Evolutionary conservation across 2,329 filamentous ascomycete genomes (phyloP), one percentile per base, ranked within the genome.

Genomic region (Paracorniculantispora psalliotae): DNA sequence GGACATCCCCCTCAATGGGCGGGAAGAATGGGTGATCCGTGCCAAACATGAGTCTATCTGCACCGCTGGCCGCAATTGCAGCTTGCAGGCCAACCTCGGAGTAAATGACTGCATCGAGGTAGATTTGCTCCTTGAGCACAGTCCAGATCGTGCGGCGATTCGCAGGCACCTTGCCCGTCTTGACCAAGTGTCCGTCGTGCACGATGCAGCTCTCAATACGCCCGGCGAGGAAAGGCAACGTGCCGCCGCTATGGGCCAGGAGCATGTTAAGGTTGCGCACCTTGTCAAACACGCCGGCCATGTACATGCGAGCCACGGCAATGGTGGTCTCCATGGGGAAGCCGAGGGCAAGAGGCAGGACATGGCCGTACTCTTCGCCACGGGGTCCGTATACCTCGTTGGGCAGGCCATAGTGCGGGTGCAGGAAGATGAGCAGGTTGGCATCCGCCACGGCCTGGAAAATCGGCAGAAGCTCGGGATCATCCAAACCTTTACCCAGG

Each of bases 251-350:
- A 73, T 97, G 92, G 0, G 92, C 92, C 4, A 97, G 78, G 57
- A 97, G 78, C 68, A 97, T 85, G 23, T 84, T 80, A 62, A 97
- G 73, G 9, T 78, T 76, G 0, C 81, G 82, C 47, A 91, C 88
- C 10, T 83, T 79, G 71, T 96, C 91, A 72, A 94, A 96, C 0
- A 96, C 89, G 0, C 91, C 90, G 0, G 88, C 83, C n/a, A 97
- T 77, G 57, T 91, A 86, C 91, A 97, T 96, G 49, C 92, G 81
- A 4, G 90, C 85, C 2, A 96, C 87, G 0, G 92, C 91, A 65
- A 97, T 93, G 1, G 92, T 96, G 0, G 92, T 97, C 74, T 97
- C 92, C 64, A 97, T 83, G 0, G 92, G 92, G 69, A 96, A 96
- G 0, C 92, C 92, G 3, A 97, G 77, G 0, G 91, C 90, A 0